Base-by-base conservation (phyloP, 371 early-diverging fungal species). In the Modicella reniformis region DNA sequence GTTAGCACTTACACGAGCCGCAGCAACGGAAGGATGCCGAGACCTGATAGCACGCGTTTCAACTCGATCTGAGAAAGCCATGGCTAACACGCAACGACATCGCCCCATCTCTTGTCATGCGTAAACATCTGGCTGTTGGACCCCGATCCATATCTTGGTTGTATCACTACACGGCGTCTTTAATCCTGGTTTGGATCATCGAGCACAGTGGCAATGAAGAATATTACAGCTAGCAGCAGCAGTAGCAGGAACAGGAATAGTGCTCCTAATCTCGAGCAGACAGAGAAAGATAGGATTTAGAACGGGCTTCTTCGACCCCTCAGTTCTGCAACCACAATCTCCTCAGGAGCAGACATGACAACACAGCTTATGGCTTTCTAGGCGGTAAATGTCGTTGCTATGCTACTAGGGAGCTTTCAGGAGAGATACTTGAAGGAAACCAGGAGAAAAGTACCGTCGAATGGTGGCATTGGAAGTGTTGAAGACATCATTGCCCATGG, bases 231-330 rank as follows among this genome's bases (percentile, higher is more conserved):
- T 4, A 50, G 7, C 21, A 56, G 23, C 40, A 32, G 0, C 32
- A 21, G n/a, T 7, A 56, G 23, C 40, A 32, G 0, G 28, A 21
- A 7, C 5, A 15, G 29, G 48, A 29, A 57, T 19, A 61, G 13
- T 3, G 1, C 29, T 10, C 37, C 17, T 19, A 47, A n/a, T 15
- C 25, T 15, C 49, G 59, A 59, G 12, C 53, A 59, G 28, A 21
- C 34, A 25, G 67, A 62, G 59, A 63, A 67, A 59, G 64, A 53
- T 37, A 62, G 37, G 49, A 32, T 62, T 6, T 5, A 67, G 32
- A 62, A 37, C 21, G 41, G 62, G 8, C 19, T 21, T 40, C 10
- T 37, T 32, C 19, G 8, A 28, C 55, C n/a, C n/a, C n/a, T n/a
- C n/a, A n/a, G n/a, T n/a, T n/a, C n/a, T n/a, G n/a, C n/a, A n/a